Evolutionary conservation across 2,329 filamentous ascomycete species (phyloP).

Genomic region (Cytospora piceicola): DNA sequence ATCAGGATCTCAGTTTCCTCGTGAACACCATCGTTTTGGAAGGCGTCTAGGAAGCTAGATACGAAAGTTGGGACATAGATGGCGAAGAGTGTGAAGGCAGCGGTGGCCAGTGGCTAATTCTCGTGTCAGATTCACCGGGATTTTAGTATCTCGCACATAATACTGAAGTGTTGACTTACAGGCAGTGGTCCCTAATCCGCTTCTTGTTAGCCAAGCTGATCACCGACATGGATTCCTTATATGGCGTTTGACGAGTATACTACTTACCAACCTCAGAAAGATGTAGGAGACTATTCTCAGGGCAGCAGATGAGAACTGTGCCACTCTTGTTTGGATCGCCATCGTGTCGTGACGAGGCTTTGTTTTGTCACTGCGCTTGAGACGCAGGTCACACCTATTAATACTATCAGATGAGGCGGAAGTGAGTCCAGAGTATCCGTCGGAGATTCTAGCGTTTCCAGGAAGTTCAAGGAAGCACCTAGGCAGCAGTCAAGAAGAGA

Average conservation of each 20-base stretch:
- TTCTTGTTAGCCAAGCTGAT: conserved; percentile 13
- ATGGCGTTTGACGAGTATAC: too few species aligned
- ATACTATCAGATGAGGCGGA: not conserved
- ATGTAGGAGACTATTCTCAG: conserved; percentile 57
- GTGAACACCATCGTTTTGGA: conserved; percentile 61
- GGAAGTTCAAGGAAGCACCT: not conserved
- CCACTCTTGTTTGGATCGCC: conserved; percentile 40
- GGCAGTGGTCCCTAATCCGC: conserved; percentile 41
- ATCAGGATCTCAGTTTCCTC: conserved; percentile 63
- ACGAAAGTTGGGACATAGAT: conserved; percentile 69
- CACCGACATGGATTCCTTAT: not conserved
- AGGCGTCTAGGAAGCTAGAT: conserved; percentile 58
- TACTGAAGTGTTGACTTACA: conserved; percentile 36
- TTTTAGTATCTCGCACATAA: not conserved
- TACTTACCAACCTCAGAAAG: conserved; percentile 65
- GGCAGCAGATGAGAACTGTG: conserved; percentile 52
- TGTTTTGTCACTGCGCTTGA: not conserved
- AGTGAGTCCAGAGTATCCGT: not conserved
- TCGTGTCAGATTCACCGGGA: conserved; percentile 4
- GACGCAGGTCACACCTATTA: not conserved
- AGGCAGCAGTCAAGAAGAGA: not conserved
- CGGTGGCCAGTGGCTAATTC: conserved; percentile 34
- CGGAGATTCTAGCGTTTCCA: not conserved
- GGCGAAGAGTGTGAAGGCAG: conserved; percentile 65
- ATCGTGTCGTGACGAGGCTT: conserved; percentile 33